phyloP scores from a whole-genome alignment of 2,329 filamentous ascomycete species.

The Mollisia scopiformis region DNA sequence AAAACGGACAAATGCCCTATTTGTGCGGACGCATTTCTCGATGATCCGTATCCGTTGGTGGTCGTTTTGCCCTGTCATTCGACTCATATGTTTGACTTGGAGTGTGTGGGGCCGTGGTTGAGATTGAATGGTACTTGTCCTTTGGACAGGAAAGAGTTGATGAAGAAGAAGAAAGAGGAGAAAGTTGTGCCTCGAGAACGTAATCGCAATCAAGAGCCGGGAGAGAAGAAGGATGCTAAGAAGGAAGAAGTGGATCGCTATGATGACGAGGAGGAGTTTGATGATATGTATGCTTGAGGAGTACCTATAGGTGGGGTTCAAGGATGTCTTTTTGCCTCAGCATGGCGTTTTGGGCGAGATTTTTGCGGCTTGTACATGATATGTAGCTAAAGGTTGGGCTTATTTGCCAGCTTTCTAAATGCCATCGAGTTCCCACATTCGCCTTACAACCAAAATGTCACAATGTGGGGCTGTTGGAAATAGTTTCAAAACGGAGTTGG shows the following conservation, averaged over 20 bases:
- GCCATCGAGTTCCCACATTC: neutral
- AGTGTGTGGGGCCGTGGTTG: conserved; percentile 69
- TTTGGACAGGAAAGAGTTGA: conserved; percentile 63
- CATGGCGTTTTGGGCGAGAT: conserved; percentile 24
- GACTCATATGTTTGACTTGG: conserved; percentile 64
- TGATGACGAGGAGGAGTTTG: conserved; percentile 52
- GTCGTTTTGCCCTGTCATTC: conserved; percentile 66
- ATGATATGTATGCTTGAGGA: conserved; percentile 49
- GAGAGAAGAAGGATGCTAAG: too few relatives aligned
- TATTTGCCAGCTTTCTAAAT: neutral
- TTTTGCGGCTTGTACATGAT: neutral
- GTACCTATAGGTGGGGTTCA: neutral
- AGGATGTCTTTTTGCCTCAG: conserved; percentile 8
- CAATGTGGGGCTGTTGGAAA: neutral
- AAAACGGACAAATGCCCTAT: conserved; percentile 60
- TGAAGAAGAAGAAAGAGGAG: conserved; percentile 54
- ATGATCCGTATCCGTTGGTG: conserved; percentile 64
- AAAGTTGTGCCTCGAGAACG: too few relatives aligned
- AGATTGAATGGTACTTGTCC: conserved; percentile 66
- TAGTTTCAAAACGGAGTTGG: too few relatives aligned
- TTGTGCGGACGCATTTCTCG: conserved; percentile 63
- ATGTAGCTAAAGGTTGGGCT: neutral
- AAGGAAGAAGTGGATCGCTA: too few relatives aligned
- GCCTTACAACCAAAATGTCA: neutral
- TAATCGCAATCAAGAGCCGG: too few relatives aligned